These are phyloP conservation scores for Grammothele lineata DNA, from an alignment of 768 basidiomycete species.

Conservation along the genomic window DNA sequence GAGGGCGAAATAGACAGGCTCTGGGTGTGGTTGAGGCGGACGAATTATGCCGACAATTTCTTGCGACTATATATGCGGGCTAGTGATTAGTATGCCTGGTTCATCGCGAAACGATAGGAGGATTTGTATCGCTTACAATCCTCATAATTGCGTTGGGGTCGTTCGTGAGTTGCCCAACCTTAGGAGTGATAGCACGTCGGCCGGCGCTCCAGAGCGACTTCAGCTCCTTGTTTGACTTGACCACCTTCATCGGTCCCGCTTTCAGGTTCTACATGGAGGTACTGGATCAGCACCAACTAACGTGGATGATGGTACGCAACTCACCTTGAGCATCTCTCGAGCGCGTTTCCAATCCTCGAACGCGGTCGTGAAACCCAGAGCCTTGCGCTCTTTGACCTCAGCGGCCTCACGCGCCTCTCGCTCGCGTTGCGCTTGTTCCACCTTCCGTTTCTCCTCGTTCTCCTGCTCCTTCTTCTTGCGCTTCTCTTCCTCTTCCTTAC, in stretches of 20 bases:
- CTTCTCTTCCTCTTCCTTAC: conserved; percentile 23
- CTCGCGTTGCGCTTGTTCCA: conserved; percentile 30
- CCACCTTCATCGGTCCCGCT: conserved; percentile 52
- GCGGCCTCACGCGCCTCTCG: conserved; percentile 28
- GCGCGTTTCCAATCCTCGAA: conserved; percentile 64
- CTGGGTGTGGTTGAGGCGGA: conserved; percentile 26
- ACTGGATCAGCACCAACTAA: conserved; percentile 12
- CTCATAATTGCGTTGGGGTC: conserved; percentile 54
- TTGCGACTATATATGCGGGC: conserved; percentile 31
- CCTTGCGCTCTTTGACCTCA: conserved; percentile 35
- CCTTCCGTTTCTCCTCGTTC: conserved; percentile 33
- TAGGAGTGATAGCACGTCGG: conserved; percentile 79
- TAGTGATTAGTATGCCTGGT: conserved; percentile 17
- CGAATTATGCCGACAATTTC: conserved; percentile 41
- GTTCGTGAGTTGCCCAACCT: conserved; percentile 83
- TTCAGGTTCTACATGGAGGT: conserved; percentile 50
- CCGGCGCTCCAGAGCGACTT: conserved; percentile 62
- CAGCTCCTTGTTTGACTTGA: conserved; percentile 53
- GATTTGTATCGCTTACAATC: conserved; percentile 49
- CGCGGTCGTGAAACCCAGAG: conserved; percentile 48
- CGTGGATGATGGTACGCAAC: conserved; percentile 8
- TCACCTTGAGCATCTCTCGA: conserved; percentile 50
- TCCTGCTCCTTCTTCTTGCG: conserved; percentile 26
- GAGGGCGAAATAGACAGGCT: conserved; percentile 63
- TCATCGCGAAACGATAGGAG: neutral